Percentiles rank a stretch among this genome's conserved stretches.
These are phyloP conservation scores for Ophiosphaerella narmari DNA, from an alignment of 2,329 filamentous ascomycete genomes.

Conservation along the genomic window DNA sequence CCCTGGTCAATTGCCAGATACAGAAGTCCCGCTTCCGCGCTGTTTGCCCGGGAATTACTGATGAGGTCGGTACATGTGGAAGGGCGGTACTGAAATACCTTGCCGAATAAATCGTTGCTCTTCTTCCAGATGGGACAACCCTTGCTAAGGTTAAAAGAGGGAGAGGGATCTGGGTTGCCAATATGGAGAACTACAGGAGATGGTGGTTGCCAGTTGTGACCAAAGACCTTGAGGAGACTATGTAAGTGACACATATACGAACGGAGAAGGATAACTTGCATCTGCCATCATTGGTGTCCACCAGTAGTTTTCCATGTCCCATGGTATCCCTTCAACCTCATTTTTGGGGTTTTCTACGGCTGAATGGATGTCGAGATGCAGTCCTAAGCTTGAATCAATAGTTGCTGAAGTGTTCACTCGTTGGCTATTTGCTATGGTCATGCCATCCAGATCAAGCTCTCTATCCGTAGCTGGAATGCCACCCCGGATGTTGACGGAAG, in stretches of 20 bases:
- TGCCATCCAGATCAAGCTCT: conserved; percentile 39
- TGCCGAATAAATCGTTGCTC: conserved; percentile 37
- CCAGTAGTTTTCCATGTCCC: conserved; percentile 24
- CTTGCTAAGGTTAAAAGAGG: conserved; percentile 6
- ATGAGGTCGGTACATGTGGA: conserved; percentile 1
- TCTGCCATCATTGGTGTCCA: conserved; percentile 39
- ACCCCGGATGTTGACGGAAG: conserved; percentile 15
- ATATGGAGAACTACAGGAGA: conserved; percentile 39
- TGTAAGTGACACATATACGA: background rate
- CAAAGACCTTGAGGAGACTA: conserved; percentile 29
- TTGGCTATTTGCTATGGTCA: conserved; percentile 26
- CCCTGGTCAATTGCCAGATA: conserved; percentile 37
- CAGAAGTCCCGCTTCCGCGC: conserved; percentile 33
- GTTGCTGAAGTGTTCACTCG: conserved; percentile 7
- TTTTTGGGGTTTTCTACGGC: conserved; percentile 16
- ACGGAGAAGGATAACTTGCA: conserved; percentile 6
- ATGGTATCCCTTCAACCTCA: conserved; percentile 13
- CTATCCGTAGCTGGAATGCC: conserved; percentile 6
- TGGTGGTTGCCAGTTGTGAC: conserved; percentile 33
- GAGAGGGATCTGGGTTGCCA: conserved; percentile 16
- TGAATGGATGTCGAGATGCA: conserved; percentile 19
- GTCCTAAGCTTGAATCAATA: conserved; percentile 7
- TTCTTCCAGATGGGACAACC: conserved; percentile 36
- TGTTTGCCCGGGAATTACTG: conserved; percentile 3
- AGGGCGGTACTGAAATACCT: conserved; percentile 25